phyloP scores from a whole-genome alignment of 805 yeast species.

The Lipomyces chichibuensis region DNA sequence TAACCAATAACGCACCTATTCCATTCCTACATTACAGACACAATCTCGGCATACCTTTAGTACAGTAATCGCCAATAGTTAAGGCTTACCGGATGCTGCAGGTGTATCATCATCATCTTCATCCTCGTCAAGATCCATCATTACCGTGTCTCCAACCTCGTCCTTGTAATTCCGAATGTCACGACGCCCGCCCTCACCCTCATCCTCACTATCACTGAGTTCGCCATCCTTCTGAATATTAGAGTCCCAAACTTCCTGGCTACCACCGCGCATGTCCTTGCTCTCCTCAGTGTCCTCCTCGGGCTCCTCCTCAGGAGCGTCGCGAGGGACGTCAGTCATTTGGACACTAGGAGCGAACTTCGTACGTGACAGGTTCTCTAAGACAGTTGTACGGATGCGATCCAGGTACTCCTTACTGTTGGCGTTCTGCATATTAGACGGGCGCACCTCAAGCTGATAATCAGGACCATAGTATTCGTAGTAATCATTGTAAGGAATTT shows the following conservation, averaged over 20 bases:
- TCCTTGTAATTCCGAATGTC: constrained; percentile 35
- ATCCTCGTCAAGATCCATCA: constrained; percentile 27
- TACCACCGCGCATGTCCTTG: constrained; percentile 88
- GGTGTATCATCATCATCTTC: constrained; percentile 12
- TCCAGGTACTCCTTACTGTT: constrained; percentile 90
- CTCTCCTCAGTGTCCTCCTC: constrained; percentile 79
- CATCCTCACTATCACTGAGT: constrained; percentile 39
- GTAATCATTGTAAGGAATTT: constrained; percentile 90
- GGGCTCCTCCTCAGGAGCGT: constrained; percentile 72
- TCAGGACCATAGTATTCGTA: constrained; percentile 98
- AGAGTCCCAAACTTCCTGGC: constrained; percentile 79
- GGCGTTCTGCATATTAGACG: constrained; percentile 95
- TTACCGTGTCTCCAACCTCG: constrained; percentile 21
- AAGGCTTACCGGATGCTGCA: constrained; percentile 1
- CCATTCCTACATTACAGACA: not conserved
- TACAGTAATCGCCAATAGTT: not conserved
- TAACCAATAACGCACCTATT: not conserved
- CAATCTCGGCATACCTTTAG: not conserved
- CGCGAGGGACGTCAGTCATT: constrained; percentile 84
- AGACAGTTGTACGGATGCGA: constrained; percentile 75
- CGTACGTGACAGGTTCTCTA: constrained; percentile 81
- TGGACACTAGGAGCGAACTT: constrained; percentile 97
- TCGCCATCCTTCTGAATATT: constrained; percentile 73
- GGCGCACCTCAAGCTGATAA: constrained; percentile 90
- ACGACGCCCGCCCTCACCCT: constrained; percentile 40